These are phyloP conservation scores for Aspergillus sp. DNA, from an alignment of 2,329 filamentous ascomycete species.

Conservation along the genomic window DNA sequence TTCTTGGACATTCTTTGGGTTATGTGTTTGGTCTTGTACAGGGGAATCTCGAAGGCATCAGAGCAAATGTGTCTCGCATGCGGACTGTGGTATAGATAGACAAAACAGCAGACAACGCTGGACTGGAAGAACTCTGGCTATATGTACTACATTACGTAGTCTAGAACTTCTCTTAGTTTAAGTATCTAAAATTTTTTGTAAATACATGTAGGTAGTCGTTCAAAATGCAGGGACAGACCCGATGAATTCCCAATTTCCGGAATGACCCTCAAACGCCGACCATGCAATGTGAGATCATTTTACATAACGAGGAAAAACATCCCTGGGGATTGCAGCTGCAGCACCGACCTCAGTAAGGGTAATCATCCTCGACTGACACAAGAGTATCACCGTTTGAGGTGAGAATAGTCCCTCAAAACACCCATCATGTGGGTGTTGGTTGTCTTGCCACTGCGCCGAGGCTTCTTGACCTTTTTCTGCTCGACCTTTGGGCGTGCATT, in stretches of 20 bases:
- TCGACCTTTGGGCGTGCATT: constrained; percentile 46
- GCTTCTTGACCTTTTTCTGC: constrained; percentile 66
- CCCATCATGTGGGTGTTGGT: constrained; percentile 83
- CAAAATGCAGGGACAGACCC: no score
- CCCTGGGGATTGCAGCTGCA: no score
- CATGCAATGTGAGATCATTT: neutral
- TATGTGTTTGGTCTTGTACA: no score
- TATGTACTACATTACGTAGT: no score
- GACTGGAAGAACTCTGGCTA: no score
- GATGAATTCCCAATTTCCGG: no score
- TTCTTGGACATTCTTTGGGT: neutral
- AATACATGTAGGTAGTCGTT: constrained; percentile 9
- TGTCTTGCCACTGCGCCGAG: constrained; percentile 65
- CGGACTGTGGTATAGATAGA: no score
- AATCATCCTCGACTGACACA: neutral
- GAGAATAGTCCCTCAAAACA: constrained; percentile 65
- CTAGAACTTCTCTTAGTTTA: constrained; percentile 2
- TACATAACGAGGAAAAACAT: neutral
- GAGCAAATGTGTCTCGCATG: no score
- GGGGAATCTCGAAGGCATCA: no score
- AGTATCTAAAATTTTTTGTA: constrained; percentile 13
- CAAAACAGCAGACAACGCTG: no score
- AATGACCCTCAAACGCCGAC: no score
- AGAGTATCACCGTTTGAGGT: constrained; percentile 34
- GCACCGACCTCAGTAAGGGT: no score